Evolutionary conservation across 371 early-diverging fungal genomes (phyloP), one percentile per base, ranked within the genome.

Genomic region (Mortierella sp.): DNA sequence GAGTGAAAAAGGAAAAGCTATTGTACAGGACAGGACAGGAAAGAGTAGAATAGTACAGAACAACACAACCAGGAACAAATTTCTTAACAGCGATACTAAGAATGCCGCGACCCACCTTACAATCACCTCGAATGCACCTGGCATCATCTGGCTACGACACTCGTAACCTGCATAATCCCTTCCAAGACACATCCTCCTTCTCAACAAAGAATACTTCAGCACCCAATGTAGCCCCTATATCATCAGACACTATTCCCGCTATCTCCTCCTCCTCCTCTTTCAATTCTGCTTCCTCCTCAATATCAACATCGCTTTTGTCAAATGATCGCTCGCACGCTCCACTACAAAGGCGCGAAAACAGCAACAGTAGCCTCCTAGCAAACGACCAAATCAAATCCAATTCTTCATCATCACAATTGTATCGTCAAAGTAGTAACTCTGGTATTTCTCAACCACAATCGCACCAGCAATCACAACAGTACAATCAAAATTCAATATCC

Each of bases 91-190:
- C 32, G 34, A 43, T 19, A 63, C 60, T 6, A 55, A n/a, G 17
- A 40, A 67, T 42, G 32, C 55, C 47, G 8, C 26, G 37, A 37
- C 59, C 54, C 45, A 72, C 31, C 29, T 61, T 66, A 19, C 66
- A 63, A 51, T 26, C 53, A 13, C 32, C 13, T 53, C 54, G 61
- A 53, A 29, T 47, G 2, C 28, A 51, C 28, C 54, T 53, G 17
- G 29, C 54, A 2, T 49, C 68, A 8, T 29, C 51, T 15, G 37
- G 68, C 31, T 72, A 37, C 31, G 65, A 70, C 53, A 70, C 64
- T 47, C 5, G 49, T 2, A 57, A 62, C 53, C 42, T 68, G 26
- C 64, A 32, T 40, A 72, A 72, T 37, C 72, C 72, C 32, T 72
- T 72, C 26, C 72, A 72, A 13, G 66, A 65, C 22, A 26, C 53